Evolutionary conservation across 2,329 filamentous ascomycete genomes (phyloP), one percentile per base, ranked within the genome.

Genomic region (Didymella sp.): DNA sequence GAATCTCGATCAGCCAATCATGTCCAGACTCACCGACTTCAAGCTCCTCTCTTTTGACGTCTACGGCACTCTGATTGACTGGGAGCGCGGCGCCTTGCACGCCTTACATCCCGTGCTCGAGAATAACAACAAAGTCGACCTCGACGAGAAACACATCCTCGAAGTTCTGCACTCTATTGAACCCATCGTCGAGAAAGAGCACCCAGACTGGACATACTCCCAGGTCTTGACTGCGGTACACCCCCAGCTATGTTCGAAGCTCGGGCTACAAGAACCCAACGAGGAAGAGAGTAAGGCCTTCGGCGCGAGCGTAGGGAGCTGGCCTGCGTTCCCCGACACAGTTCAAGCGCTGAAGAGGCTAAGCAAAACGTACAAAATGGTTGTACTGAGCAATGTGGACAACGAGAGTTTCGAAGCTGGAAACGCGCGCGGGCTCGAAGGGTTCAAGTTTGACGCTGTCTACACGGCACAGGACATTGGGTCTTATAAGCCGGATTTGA

Each of bases 51-150:
- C 86, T 67, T 92, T 93, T 76, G 90, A 94, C 76, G 87, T 89
- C 78, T 93, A 90, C 74, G 89, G 90, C 73, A 94, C 90, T 0
- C 82, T 93, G 3, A 85, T 93, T 58, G 89, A 93, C 79, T 92
- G 89, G 89, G 88, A 92, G 73, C 72, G 78, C n/a, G 89, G 89
- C 56, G 83, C 91, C 54, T 74, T 83, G 48, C 62, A 74, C 2
- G 80, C 83, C 3, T 80, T 92, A 1, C 70, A 80, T 22, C 80
- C 84, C 0, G 68, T 85, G 12, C 75, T 85, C 30, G 70, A 80
- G 25, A 66, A 62, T n/a, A 59, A 59, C 37, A 51, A 51, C 31
- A 66, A 68, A n/a, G 43, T 63, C 8, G 51, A 70, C 21, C 44
- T 73, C 4, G 65, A 70, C 27, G 59, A 57, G 12, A 67, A 69